These are phyloP conservation scores for Fusarium piperis DNA, from an alignment of 2,329 filamentous ascomycete genomes.

Conservation along the genomic window DNA sequence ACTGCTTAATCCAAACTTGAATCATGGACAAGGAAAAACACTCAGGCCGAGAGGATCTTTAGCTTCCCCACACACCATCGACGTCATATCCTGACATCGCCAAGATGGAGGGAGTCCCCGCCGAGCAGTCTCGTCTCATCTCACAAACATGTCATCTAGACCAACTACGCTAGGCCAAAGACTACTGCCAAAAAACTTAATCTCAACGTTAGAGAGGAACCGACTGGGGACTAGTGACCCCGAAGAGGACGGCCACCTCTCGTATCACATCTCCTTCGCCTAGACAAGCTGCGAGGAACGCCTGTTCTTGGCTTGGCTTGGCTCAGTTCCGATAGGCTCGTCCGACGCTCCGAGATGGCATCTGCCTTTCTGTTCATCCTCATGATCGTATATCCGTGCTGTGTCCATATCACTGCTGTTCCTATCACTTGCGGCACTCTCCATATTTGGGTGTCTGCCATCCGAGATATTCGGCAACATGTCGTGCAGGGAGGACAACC, in stretches of 20 bases:
- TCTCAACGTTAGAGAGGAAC: neutral
- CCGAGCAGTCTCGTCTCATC: neutral
- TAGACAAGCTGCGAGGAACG: neutral
- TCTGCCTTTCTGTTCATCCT: neutral
- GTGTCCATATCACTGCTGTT: neutral
- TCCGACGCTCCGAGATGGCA: neutral
- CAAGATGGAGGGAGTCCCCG: neutral
- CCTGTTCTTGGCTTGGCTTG: neutral
- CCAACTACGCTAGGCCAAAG: neutral
- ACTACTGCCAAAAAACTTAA: neutral
- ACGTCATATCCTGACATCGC: neutral
- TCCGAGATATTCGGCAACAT: neutral
- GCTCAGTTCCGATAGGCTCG: neutral
- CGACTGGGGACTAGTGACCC: neutral
- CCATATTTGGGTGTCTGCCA: neutral
- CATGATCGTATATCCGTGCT: neutral
- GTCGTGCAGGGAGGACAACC: neutral
- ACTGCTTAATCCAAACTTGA: neutral
- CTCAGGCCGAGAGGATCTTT: neutral
- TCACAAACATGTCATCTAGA: neutral
- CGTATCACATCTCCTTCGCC: neutral
- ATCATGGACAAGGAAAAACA: neutral
- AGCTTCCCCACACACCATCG: neutral
- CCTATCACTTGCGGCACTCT: neutral
- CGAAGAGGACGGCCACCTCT: neutral